Base-by-base conservation (phyloP, 148 eudicot genomes). In the Spergularia marina region DNA sequence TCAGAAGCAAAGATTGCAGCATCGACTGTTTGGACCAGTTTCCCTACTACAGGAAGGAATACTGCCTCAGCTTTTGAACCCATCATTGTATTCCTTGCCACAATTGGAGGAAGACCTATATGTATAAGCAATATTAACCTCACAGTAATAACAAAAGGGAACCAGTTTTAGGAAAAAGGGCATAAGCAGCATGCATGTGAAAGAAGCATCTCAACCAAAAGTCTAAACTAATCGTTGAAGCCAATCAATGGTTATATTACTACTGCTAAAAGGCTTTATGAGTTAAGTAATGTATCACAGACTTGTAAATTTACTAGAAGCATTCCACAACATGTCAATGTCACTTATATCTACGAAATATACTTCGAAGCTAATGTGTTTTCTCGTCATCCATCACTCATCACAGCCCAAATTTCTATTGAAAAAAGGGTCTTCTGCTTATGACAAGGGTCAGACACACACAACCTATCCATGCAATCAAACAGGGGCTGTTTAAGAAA, bases 61-160 rank as follows among this genome's bases (percentile, higher is more conserved):
- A 90, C 87, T 30, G 98, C 89, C 71, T 90, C 94, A 83, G 90
- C 81, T 80, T 78, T 95, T 7, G 97, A 80, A 79, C 82, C 91
- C 83, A 86, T 87, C 92, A 95, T 84, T 54, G 90, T 90, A 76
- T 86, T 92, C 75, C 98, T 92, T 18, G 98, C 98, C 71, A 95
- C 97, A 70, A 92, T 90, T 25, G 96, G 83, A 71, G 98, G 97
- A 76, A 95, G 89, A 71, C 98, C 98, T 95, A 73, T 59, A 72
- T 70, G 68, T 64, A 83, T 55, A 69, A 78, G 41, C 7, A 23
- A 41, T 51, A 76, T 74, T 53, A 74, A 71, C 58, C 60, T 10
- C 41, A 17, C 53, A 62, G 25, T 34, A 15, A 23, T 13, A 23
- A 63, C 10, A 30, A 41, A 25, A 51, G 10, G 15, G 21, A 20